Evolutionary conservation across 345 rosid genomes (phyloP).

Genomic region (Populus alba): DNA sequence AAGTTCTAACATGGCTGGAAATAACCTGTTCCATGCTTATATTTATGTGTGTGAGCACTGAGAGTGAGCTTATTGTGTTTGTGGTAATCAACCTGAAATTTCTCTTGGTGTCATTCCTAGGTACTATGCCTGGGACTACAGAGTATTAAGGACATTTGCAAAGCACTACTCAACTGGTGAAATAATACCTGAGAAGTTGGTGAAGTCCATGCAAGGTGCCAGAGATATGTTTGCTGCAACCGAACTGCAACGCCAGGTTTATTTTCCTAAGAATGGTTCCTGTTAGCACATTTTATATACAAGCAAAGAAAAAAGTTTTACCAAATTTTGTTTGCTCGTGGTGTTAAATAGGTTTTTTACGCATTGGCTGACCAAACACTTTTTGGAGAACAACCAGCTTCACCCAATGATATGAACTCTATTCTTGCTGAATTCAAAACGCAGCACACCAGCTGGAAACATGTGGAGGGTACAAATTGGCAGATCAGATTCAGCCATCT

Average conservation of each 20-base stretch:
- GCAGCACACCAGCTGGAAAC: conserved; percentile 76
- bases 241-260: conserved; percentile 91
- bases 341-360: conserved; percentile 52
- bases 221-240: conserved; percentile 94
- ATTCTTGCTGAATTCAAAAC: conserved; percentile 68
- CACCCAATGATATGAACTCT: conserved; percentile 45
- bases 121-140: conserved; percentile 87
- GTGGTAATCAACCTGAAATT: neutral
- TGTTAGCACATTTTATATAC: neutral
- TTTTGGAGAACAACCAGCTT: conserved; percentile 65
- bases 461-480: conserved; percentile 86
- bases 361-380: conserved; percentile 82
- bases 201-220: conserved; percentile 74
- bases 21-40: neutral
- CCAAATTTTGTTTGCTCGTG: conserved; percentile 10
- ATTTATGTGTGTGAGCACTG: neutral
- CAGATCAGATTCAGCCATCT: conserved; percentile 82
- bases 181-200: conserved; percentile 77
- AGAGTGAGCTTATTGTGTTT: neutral
- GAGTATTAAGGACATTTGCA: conserved; percentile 76
- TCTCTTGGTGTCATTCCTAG: conserved; percentile 36
- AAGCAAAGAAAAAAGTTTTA: neutral
- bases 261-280: conserved; percentile 10
- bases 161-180: conserved; percentile 83
- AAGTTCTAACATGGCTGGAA: neutral